Conservation (phyloP, 176 grass and related monocot species). For the Saccharum spontaneum region DNA sequence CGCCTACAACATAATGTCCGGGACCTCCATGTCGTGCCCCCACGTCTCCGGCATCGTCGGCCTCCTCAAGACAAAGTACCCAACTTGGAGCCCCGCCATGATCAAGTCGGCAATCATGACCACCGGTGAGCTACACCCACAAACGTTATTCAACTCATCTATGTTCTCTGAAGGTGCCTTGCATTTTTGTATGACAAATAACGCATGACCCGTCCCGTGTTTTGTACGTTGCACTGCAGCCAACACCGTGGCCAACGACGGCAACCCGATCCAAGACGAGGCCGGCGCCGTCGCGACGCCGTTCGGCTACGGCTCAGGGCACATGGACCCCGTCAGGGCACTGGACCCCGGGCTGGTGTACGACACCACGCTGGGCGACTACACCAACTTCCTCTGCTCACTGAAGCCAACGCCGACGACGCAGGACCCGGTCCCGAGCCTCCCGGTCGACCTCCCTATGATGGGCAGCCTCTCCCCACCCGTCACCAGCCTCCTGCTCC, state of each 20-base stretch:
- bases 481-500: neutral
- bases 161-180: neutral
- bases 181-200: neutral
- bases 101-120: conserved; percentile 88
- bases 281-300: conserved; percentile 47
- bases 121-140: conserved; percentile 46
- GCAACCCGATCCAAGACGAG: conserved; percentile 28
- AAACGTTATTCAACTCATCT: neutral
- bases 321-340: conserved; percentile 11
- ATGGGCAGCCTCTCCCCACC: neutral
- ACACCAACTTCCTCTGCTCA: conserved; percentile 64
- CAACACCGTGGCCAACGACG: conserved; percentile 32
- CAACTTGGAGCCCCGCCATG: conserved; percentile 65
- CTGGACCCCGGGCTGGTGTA: conserved; percentile 55
- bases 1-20: conserved; percentile 52
- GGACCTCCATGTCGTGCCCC: conserved; percentile 87
- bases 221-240: conserved; percentile 34
- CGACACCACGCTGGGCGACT: conserved; percentile 57
- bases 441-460: neutral
- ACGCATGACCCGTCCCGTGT: too few species aligned
- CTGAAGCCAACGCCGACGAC: conserved; percentile 22
- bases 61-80: conserved; percentile 52
- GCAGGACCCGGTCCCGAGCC: neutral
- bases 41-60: conserved; percentile 57
- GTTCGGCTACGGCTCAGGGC: conserved; percentile 60